Evolutionary conservation across 257 asterid species (phyloP).

Genomic region (Lithospermum erythrorhizon): DNA sequence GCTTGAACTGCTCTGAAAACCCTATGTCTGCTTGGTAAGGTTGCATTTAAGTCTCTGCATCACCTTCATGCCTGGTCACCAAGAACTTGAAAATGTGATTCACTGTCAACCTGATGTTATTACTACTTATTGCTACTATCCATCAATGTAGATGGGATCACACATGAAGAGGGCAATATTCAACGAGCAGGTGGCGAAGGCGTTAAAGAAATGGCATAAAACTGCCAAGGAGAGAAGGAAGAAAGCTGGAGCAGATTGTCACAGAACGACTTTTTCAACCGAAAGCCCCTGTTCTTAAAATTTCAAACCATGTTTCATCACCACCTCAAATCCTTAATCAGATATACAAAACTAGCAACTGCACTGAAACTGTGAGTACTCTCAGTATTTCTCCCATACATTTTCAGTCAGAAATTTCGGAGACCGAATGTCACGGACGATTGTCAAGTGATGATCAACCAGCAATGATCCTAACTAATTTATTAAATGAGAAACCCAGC

Average conservation of each 20-base stretch:
- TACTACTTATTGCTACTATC: too few species aligned
- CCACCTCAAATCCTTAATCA: conserved; percentile 1
- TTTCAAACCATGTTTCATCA: conserved; percentile 3
- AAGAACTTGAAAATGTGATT: not conserved
- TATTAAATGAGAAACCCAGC: not conserved
- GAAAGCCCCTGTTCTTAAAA: too few species aligned
- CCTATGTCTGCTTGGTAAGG: conserved; percentile 6
- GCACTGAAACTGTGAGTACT: conserved; percentile 6
- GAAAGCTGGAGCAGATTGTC: conserved; percentile 12
- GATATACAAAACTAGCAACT: not conserved
- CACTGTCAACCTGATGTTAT: not conserved
- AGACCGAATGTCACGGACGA: conserved; percentile 11
- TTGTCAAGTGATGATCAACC: conserved; percentile 12
- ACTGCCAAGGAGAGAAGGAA: conserved; percentile 16
- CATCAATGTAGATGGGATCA: conserved; percentile 18
- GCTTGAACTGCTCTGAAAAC: conserved; percentile 8
- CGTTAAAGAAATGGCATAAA: conserved; percentile 21
- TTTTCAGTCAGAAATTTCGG: conserved; percentile 7
- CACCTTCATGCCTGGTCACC: too few species aligned
- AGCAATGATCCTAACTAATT: not conserved
- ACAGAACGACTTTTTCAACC: too few species aligned
- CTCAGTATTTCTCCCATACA: conserved; percentile 11
- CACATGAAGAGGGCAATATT: conserved; percentile 19
- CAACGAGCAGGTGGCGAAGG: conserved; percentile 17
- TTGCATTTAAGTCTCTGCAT: conserved; percentile 13